Base-by-base conservation (phyloP, 2,329 filamentous ascomycete species). In the Penicillium sp. region DNA sequence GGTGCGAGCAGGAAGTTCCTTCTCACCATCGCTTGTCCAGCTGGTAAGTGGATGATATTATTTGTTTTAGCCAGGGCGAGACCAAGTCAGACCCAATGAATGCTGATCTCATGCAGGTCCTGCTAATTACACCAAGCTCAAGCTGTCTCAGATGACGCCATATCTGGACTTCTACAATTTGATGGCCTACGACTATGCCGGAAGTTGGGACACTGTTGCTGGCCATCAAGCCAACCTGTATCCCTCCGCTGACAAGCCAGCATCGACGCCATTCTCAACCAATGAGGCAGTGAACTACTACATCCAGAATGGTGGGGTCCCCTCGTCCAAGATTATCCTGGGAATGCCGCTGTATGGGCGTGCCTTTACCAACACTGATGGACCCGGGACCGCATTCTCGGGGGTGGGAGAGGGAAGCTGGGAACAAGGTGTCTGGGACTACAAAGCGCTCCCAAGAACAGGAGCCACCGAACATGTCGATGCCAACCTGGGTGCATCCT, bases 321-420 rank as follows among this genome's bases (percentile, higher is more conserved):
- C 78, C 0, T 65, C 81, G 0, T 64, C 75, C 49, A 95, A 95
- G 72, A 80, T 97, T 39, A 84, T 95, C 5, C 67, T 96, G n/a
- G 90, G 91, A 3, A 93, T 95, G 87, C 90, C 91, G 6, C 73
- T 97, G n/a, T 96, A 96, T 66, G 91, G 91, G 4, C 86, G 89
- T 35, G 83, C 88, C 0, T 97, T 96, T 64, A 77, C 83, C 61
- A 81, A 83, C 59, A 95, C 90, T 0, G 78, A 85, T 34, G 90
- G 91, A 0, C 79, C 83, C 0, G 90, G 90, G 0, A 68, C 74
- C 13, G 75, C 83, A 0, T 97, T 79, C 71, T 78, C 71, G 31
- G 90, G 90, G 4, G 76, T 87, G 5, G 91, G 89, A 3, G 76
- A 84, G 51, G 69, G 69, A 13, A 87, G 80, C 48, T 96, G 87